These are phyloP conservation scores for Ilex aquifolium DNA, from an alignment of 257 asterid species.

Conservation along the genomic window DNA sequence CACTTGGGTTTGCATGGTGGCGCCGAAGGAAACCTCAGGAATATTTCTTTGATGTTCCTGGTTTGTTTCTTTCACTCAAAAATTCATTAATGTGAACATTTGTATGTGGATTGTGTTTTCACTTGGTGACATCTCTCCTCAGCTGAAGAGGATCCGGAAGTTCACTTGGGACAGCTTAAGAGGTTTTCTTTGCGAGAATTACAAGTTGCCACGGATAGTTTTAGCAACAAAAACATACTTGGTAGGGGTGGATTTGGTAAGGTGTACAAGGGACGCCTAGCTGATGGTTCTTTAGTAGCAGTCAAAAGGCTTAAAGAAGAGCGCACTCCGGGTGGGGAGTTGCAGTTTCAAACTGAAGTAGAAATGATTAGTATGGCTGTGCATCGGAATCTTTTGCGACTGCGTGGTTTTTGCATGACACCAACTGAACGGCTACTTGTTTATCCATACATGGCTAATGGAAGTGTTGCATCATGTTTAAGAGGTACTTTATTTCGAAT, in stretches of 20 bases:
- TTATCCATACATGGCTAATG: slow-evolving; percentile 4
- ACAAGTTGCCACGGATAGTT: slow-evolving; percentile 1
- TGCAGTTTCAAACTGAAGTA: slow-evolving; percentile 1
- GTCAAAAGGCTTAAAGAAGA: background rate
- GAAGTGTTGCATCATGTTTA: slow-evolving; percentile 5
- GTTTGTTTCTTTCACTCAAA: background rate
- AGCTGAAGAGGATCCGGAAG: slow-evolving; percentile 5
- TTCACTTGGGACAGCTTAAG: background rate
- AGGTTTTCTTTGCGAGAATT: slow-evolving; percentile 1
- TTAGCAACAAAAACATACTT: slow-evolving; percentile 3
- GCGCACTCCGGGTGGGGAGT: slow-evolving; percentile 2
- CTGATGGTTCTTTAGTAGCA: slow-evolving; percentile 1
- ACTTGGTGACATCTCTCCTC: background rate
- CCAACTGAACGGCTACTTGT: background rate
- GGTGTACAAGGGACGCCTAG: slow-evolving; percentile 2
- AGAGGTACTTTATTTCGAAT: background rate
- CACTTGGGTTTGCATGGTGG: slow-evolving; percentile 4
- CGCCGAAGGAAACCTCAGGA: slow-evolving; percentile 1
- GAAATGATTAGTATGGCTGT: slow-evolving; percentile 5
- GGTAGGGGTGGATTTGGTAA: slow-evolving; percentile 1
- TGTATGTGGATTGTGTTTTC: background rate
- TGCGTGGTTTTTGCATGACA: slow-evolving; percentile 5
- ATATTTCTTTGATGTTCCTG: slow-evolving; percentile 5
- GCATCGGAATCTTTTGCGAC: background rate
- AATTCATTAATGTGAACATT: too few species aligned